These are phyloP conservation scores for Aspergillus pseudoviridinutans DNA, from an alignment of 2,329 filamentous ascomycete genomes.

Conservation along the genomic window DNA sequence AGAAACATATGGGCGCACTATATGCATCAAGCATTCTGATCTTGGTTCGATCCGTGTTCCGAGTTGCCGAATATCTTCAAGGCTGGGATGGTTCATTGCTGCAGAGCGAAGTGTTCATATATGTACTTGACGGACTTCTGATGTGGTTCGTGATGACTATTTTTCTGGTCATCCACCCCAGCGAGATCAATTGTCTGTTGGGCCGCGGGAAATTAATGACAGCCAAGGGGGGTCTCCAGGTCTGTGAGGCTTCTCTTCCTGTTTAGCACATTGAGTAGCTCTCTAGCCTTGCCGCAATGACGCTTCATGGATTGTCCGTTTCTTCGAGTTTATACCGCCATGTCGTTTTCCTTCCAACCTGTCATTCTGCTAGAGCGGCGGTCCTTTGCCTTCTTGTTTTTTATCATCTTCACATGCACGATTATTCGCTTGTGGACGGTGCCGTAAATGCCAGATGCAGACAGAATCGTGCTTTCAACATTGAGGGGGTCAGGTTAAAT, in stretches of 20 bases:
- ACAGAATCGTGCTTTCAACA: background rate
- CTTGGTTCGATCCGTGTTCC: slow-evolving; percentile 27
- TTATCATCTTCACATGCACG: background rate
- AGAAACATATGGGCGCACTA: slow-evolving; percentile 31
- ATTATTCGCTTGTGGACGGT: background rate
- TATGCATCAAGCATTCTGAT: slow-evolving; percentile 21
- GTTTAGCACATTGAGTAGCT: slow-evolving; percentile 1
- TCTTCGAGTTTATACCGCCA: background rate
- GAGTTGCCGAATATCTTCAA: slow-evolving; percentile 26
- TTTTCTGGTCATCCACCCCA: slow-evolving; percentile 22
- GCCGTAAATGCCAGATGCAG: too few relatives aligned
- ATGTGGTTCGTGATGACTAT: slow-evolving; percentile 24
- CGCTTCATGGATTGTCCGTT: background rate
- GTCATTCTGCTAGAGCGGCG: background rate
- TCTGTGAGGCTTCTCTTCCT: slow-evolving; percentile 8
- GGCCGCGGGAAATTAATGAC: slow-evolving; percentile 14
- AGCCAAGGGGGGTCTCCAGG: slow-evolving; percentile 13
- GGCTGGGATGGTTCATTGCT: slow-evolving; percentile 24
- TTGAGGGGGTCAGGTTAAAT: background rate
- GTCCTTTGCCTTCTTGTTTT: background rate
- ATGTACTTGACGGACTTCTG: slow-evolving; percentile 28
- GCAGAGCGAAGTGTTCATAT: slow-evolving; percentile 25
- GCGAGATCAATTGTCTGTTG: slow-evolving; percentile 21
- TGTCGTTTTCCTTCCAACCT: too few relatives aligned
- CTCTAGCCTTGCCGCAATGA: background rate